Conservation (phyloP, 164 flowering plant species). For the Dillenia turbinata region DNA sequence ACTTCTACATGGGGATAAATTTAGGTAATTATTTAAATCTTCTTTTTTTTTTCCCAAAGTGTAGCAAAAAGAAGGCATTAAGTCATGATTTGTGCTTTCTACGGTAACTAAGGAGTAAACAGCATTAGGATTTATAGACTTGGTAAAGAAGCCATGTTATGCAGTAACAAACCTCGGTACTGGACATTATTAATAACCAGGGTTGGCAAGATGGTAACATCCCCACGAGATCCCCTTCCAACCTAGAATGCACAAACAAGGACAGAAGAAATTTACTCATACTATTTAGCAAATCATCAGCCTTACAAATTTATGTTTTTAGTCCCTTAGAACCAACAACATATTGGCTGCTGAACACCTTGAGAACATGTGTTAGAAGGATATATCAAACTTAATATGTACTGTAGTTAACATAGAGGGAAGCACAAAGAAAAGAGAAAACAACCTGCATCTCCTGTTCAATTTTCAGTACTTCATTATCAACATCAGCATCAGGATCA, state of each 20-base stretch:
- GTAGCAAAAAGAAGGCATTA: too few relatives aligned
- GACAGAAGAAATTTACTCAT: not conserved
- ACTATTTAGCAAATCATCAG: not conserved
- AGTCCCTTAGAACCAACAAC: not conserved
- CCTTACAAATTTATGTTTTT: too few relatives aligned
- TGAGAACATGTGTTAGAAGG: too few relatives aligned
- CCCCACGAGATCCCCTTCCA: constrained; percentile 87
- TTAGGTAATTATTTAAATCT: too few relatives aligned
- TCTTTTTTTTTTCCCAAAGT: too few relatives aligned
- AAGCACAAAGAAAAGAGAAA: not conserved
- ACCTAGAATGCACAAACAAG: constrained; percentile 32
- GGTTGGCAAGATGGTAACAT: constrained; percentile 92
- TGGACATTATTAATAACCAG: constrained; percentile 81
- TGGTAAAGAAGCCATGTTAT: too few relatives aligned
- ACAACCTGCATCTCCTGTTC: constrained; percentile 84
- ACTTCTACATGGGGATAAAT: too few relatives aligned
- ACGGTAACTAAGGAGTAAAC: too few relatives aligned
- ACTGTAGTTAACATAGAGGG: not conserved
- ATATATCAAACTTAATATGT: too few relatives aligned
- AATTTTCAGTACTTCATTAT: constrained; percentile 62
- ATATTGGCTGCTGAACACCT: not conserved
- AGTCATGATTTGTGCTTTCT: too few relatives aligned
- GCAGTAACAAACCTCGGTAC: constrained; percentile 66
- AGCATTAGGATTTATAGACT: too few relatives aligned
- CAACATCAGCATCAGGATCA: constrained; percentile 77